Percentiles rank a stretch among this genome's conserved stretches.
Evolutionary conservation across 345 rosid genomes (phyloP).

Genomic region (Lumnitzera littorea): DNA sequence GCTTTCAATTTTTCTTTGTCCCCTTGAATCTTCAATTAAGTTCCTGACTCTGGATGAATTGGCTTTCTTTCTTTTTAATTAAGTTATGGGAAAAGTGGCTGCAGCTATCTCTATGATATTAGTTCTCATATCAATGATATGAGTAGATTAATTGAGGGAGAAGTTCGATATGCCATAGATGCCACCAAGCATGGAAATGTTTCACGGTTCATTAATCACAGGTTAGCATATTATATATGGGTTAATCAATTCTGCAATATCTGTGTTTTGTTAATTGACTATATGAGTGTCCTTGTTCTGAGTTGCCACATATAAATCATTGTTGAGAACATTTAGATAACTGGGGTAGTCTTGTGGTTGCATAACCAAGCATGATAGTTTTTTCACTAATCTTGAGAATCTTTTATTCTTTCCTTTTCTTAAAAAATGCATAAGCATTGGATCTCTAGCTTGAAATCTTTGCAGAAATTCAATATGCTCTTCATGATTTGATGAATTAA

Average conservation of each 20-base stretch:
- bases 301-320: no score
- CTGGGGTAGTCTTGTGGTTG: no score
- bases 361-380: no score
- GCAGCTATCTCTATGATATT: slow-evolving; percentile 54
- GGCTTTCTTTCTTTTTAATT: slow-evolving; percentile 13
- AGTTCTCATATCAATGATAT: slow-evolving; percentile 69
- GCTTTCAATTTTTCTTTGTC: slow-evolving; percentile 3
- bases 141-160: slow-evolving; percentile 76
- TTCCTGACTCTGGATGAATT: background rate
- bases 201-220: slow-evolving; percentile 92
- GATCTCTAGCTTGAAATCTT: no score
- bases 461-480: no score
- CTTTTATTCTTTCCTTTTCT: no score
- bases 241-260: background rate
- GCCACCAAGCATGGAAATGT: slow-evolving; percentile 73
- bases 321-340: no score
- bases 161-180: slow-evolving; percentile 57
- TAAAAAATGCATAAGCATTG: no score
- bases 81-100: slow-evolving; percentile 49
- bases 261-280: background rate
- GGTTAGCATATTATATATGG: slow-evolving; percentile 30
- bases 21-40: slow-evolving; percentile 3
- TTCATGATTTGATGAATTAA: no score
- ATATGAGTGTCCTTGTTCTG: background rate
- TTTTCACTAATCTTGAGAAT: no score